Evolutionary conservation across 495 filamentous ascomycete genomes (phyloP).

Genomic region (Penicillium longicatenatum): DNA sequence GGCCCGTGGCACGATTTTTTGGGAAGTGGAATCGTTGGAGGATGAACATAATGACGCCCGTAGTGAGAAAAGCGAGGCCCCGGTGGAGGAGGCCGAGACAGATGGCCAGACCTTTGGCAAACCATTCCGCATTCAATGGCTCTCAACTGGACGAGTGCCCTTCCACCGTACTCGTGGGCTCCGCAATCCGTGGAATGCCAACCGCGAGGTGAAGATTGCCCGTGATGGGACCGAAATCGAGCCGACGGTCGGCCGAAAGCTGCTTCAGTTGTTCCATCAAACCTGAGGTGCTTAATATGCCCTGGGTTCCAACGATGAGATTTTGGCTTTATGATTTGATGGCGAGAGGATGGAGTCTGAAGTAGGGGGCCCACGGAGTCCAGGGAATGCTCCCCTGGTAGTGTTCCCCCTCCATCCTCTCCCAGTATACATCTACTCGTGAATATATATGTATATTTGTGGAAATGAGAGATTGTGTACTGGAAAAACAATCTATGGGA

Average conservation of each 20-base stretch:
- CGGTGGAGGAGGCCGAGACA: conserved; percentile 42
- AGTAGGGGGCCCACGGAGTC: too few relatives aligned
- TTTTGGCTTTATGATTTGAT: background rate
- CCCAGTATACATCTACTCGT: background rate
- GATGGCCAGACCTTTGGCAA: conserved; percentile 76
- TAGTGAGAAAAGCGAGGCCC: conserved; percentile 42
- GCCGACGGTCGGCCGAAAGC: conserved; percentile 72
- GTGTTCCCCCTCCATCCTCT: background rate
- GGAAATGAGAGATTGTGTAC: conserved; percentile 1
- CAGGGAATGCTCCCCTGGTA: background rate
- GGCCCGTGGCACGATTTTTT: conserved; percentile 91
- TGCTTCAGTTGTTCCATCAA: conserved; percentile 76
- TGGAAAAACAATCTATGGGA: conserved; percentile 18
- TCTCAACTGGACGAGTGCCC: conserved; percentile 81
- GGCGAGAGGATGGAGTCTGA: too few relatives aligned
- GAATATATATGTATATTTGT: background rate
- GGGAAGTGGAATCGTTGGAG: conserved; percentile 79
- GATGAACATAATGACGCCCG: conserved; percentile 40
- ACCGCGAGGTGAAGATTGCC: conserved; percentile 95
- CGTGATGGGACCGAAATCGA: conserved; percentile 95
- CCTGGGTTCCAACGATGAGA: background rate
- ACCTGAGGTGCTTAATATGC: background rate
- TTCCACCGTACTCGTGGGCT: conserved; percentile 90
- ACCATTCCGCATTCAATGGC: conserved; percentile 91
- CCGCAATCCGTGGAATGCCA: conserved; percentile 95